Evolutionary conservation across 78 protist species (phyloP), one percentile per base, ranked within the genome.

Genomic region (Chrysochromulina parva): DNA sequence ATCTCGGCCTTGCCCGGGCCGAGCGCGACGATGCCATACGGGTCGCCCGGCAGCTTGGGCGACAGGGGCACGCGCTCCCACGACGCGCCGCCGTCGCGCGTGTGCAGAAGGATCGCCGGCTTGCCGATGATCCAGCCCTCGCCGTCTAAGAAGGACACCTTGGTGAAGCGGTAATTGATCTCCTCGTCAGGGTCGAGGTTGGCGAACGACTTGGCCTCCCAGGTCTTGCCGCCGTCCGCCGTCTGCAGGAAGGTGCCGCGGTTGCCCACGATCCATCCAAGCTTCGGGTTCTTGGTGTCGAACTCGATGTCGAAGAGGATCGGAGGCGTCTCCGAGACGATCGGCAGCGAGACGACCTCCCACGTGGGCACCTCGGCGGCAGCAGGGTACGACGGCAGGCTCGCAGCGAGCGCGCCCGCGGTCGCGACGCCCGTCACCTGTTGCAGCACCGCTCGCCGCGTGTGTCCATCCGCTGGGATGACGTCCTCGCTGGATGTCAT

Each of bases 31-130:
- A 78, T 53, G 47, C 13, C 2, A 48, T 50, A 22, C 10, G 86
- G 86, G 48, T 78, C 86, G 86, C 86, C 86, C 14, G 86, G 86
- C 28, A 78, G 86, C 86, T 78, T 78, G n/a, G 86, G 86, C 86
- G 86, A 78, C 47, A 78, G 86, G 28, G 86, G 86, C 57, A 78
- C 59, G 20, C 86, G 86, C 86, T 78, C 86, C 86, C 86, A 78
- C 47, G 62, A 53, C n/a, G 2, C 26, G 86, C 86, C 86, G 48
- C n/a, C 7, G 47, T 78, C 86, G n/a, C 26, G 10, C 14, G 86
- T 78, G 86, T 78, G 86, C 86, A 78, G 60, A 58, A 78, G 86
- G 60, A 78, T 78, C n/a, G 86, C 59, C 13, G 86, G 86, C 86
- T 78, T 78, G 86, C 86, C 86, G 62, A 78, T 53, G 58, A 78